These are phyloP conservation scores for Trichoderma arundinaceum DNA, from an alignment of 2,329 filamentous ascomycete genomes.

Conservation along the genomic window DNA sequence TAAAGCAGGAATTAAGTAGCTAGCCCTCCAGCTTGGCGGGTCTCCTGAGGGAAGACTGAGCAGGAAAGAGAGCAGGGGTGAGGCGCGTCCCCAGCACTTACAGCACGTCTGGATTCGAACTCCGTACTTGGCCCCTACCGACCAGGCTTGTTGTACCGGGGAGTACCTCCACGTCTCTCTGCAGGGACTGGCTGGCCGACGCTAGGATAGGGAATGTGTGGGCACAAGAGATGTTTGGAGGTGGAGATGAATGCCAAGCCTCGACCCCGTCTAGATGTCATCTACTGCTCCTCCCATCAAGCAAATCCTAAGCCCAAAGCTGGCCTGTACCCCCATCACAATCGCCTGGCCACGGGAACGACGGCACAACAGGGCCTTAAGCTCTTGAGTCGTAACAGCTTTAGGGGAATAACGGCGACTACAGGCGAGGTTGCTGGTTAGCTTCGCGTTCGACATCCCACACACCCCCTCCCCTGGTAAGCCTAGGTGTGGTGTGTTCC, in stretches of 20 bases:
- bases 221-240: conserved; percentile 17
- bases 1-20: conserved; percentile 7
- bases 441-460: conserved; percentile 25
- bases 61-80: neutral
- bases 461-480: conserved; percentile 16
- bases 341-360: conserved; percentile 31
- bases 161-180: conserved; percentile 31
- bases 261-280: conserved; percentile 31
- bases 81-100: conserved; percentile 18
- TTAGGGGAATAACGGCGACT: conserved; percentile 21
- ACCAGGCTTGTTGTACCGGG: conserved; percentile 26
- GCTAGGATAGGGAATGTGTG: conserved; percentile 31
- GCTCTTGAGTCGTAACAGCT: conserved; percentile 24
- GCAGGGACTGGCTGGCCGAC: conserved; percentile 33
- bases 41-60: neutral
- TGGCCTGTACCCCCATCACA: conserved; percentile 33
- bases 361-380: conserved; percentile 32
- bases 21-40: neutral
- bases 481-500: conserved; percentile 3
- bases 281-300: conserved; percentile 32
- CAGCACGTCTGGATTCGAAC: conserved; percentile 2
- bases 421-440: conserved; percentile 22
- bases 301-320: conserved; percentile 29
- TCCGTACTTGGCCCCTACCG: conserved; percentile 19
- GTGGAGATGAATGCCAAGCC: conserved; percentile 32